Conservation (phyloP, 768 basidiomycete species). For the Mycena maculata region DNA sequence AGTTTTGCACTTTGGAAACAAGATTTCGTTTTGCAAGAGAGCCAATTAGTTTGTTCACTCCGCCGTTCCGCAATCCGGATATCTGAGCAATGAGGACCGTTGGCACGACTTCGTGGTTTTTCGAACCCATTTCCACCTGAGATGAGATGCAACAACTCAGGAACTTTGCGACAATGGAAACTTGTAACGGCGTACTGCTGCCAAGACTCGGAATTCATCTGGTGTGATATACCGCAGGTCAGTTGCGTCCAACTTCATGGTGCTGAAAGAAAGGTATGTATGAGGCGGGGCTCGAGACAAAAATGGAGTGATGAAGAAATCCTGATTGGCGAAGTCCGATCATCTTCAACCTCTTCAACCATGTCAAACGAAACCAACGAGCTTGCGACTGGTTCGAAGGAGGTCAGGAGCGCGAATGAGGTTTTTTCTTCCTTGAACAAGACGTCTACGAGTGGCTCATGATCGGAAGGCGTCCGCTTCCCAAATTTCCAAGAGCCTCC, state of each 20-base stretch:
- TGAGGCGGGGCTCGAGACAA: background rate
- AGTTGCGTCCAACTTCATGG: constrained; percentile 94
- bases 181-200: constrained; percentile 86
- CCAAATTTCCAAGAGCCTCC: constrained; percentile 30
- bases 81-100: constrained; percentile 90
- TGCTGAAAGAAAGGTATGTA: background rate
- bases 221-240: constrained; percentile 92
- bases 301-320: background rate
- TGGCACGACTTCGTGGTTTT: constrained; percentile 97
- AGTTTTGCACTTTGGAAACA: constrained; percentile 89
- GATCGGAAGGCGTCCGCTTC: constrained; percentile 29
- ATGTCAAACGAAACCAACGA: constrained; percentile 15
- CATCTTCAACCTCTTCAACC: background rate
- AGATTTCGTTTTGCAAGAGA: constrained; percentile 92
- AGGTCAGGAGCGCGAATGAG: constrained; percentile 48
- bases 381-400: constrained; percentile 21
- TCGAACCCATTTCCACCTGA: constrained; percentile 97
- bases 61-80: constrained; percentile 91
- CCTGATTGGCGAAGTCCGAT: background rate
- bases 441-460: constrained; percentile 2
- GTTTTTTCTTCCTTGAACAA: constrained; percentile 35
- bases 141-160: constrained; percentile 21
- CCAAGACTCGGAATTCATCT: constrained; percentile 96
- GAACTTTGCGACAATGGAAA: background rate
- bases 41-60: constrained; percentile 93